A percentile compares a stretch with the other conserved stretches of the same genome.
Conservation (phyloP, 2,329 filamentous ascomycete genomes). For the Davidsoniella australis region DNA sequence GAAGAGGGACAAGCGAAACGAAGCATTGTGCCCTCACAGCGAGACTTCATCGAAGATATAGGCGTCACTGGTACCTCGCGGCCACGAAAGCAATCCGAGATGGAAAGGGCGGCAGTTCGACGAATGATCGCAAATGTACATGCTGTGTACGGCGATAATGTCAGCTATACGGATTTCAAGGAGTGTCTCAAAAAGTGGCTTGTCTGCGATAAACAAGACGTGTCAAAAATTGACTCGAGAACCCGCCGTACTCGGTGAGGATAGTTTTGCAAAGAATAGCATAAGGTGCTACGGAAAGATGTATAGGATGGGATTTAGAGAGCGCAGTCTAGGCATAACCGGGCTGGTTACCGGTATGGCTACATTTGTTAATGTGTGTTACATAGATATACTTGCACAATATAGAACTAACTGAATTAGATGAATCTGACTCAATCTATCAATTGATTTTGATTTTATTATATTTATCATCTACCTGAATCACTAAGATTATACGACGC, state of each 20-base stretch:
- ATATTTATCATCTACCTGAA: too few species aligned
- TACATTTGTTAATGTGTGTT: not conserved
- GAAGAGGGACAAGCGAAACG: constrained; percentile 16
- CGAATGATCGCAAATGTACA: constrained; percentile 20
- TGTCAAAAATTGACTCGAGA: constrained; percentile 25
- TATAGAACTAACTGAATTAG: not conserved
- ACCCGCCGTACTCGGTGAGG: not conserved
- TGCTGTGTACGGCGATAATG: constrained; percentile 18
- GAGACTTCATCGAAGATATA: not conserved
- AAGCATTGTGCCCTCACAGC: constrained; percentile 18
- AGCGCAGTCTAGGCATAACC: too few species aligned
- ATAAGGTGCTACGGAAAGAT: too few species aligned
- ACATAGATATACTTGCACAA: constrained; percentile 4
- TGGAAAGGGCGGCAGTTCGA: constrained; percentile 16
- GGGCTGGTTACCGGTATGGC: not conserved
- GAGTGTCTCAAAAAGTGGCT: constrained; percentile 25
- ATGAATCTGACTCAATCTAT: too few species aligned
- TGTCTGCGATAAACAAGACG: constrained; percentile 22
- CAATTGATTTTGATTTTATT: too few species aligned
- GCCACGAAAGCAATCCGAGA: constrained; percentile 15
- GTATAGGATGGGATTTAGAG: too few species aligned
- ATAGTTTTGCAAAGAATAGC: too few species aligned
- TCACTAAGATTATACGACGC: too few species aligned
- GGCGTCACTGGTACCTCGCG: not conserved
- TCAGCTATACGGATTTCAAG: constrained; percentile 19